Conservation (phyloP, 2,329 filamentous ascomycete genomes). For the Sporothrix sp. region DNA sequence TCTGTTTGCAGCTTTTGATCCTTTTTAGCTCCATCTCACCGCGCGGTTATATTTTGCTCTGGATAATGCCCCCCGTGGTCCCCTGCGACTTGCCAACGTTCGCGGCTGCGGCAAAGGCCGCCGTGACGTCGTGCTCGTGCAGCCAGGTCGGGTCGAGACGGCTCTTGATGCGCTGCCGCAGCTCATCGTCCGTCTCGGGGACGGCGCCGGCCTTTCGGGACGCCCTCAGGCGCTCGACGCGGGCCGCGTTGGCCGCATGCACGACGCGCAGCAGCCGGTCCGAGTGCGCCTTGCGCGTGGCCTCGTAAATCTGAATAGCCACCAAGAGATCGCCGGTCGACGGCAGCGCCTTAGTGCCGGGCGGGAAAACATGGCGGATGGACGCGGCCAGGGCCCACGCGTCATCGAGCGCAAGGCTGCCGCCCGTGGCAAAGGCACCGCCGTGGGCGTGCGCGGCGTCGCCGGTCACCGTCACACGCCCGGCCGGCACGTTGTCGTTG, state of each 20-base stretch:
- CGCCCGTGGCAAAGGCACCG: constrained; percentile 32
- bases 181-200: constrained; percentile 28
- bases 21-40: too few relatives aligned
- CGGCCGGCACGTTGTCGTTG: constrained; percentile 12
- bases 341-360: background rate
- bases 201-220: constrained; percentile 1
- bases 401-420: constrained; percentile 32
- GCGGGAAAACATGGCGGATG: constrained; percentile 28
- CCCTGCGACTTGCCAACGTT: too few relatives aligned
- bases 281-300: constrained; percentile 33
- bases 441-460: constrained; percentile 30
- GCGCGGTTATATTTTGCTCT: too few relatives aligned
- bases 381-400: constrained; percentile 33
- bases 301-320: constrained; percentile 32
- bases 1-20: too few relatives aligned
- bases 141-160: constrained; percentile 34
- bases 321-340: constrained; percentile 18
- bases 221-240: constrained; percentile 18
- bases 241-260: constrained; percentile 23
- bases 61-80: too few relatives aligned
- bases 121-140: constrained; percentile 35
- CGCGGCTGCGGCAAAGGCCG: constrained; percentile 6
- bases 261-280: constrained; percentile 28
- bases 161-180: constrained; percentile 27
- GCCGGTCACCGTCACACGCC: constrained; percentile 28